Conservation (phyloP, 192 early-diverging fungal genomes). For the Podila horticola region DNA sequence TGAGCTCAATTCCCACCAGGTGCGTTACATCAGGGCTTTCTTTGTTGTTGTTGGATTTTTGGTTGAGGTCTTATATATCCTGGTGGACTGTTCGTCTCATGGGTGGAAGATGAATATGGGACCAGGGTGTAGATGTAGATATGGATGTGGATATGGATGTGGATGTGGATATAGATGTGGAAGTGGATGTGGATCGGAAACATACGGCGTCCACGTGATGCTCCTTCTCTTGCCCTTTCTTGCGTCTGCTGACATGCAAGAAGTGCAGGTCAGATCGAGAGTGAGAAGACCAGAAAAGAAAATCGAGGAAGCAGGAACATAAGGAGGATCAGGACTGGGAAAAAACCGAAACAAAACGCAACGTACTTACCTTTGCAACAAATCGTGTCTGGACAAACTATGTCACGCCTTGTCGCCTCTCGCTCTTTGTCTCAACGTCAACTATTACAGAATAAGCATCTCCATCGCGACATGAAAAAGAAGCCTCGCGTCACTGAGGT, state of each 20-base stretch:
- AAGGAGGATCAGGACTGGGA: neutral
- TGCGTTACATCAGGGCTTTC: conserved; percentile 10
- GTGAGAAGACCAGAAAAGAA: neutral
- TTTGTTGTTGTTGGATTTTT: neutral
- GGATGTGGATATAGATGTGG: too few relatives aligned
- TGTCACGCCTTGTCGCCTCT: conserved; percentile 10
- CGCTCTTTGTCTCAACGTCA: conserved; percentile 3
- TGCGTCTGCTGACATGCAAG: neutral
- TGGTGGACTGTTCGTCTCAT: too few relatives aligned
- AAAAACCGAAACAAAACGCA: neutral
- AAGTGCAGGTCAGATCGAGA: too few relatives aligned
- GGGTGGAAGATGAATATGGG: too few relatives aligned
- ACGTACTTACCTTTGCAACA: conserved; percentile 21
- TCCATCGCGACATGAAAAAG: conserved; percentile 60
- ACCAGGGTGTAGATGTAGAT: too few relatives aligned
- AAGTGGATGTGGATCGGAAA: too few relatives aligned
- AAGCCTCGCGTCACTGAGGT: conserved; percentile 59
- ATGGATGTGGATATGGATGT: too few relatives aligned
- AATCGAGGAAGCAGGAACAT: neutral
- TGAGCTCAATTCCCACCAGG: conserved; percentile 77
- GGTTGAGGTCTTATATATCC: neutral
- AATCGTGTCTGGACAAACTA: neutral
- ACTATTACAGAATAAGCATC: conserved; percentile 53
- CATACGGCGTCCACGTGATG: too few relatives aligned
- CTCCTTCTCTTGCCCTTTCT: neutral